phyloP scores from a whole-genome alignment of 108 stramenopile species.

The Licmophora abbreviata region DNA sequence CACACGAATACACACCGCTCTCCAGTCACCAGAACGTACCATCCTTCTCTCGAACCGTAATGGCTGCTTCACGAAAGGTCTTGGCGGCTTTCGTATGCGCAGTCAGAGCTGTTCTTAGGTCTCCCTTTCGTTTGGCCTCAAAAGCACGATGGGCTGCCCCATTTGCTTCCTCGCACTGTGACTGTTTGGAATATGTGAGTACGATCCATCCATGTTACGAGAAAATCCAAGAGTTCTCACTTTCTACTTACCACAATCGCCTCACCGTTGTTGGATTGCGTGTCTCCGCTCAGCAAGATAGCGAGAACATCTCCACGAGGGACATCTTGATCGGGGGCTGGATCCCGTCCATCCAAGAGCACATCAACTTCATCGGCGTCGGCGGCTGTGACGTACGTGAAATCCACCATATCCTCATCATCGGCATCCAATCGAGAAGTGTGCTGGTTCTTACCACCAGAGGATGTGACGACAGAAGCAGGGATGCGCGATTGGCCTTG shows the following conservation, averaged over 20 bases:
- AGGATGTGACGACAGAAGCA: too few species aligned
- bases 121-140: constrained; percentile 28
- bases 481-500: neutral
- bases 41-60: constrained; percentile 19
- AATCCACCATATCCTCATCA: constrained; percentile 22
- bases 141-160: constrained; percentile 16
- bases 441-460: too few species aligned
- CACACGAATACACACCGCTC: too few species aligned
- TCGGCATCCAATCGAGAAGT: too few species aligned
- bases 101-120: constrained; percentile 25
- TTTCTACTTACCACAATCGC: neutral
- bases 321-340: neutral
- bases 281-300: neutral
- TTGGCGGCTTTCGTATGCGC: constrained; percentile 34
- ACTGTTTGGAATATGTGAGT: neutral
- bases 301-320: neutral
- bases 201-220: neutral
- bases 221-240: too few species aligned
- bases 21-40: too few species aligned
- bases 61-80: constrained; percentile 29
- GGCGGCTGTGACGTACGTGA: constrained; percentile 40
- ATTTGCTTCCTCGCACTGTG: constrained; percentile 22
- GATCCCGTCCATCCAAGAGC: neutral
- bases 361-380: constrained; percentile 30
- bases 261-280: neutral